phyloP scores from a whole-genome alignment of 2,329 filamentous ascomycete species.

The Calonectria naviculata region DNA sequence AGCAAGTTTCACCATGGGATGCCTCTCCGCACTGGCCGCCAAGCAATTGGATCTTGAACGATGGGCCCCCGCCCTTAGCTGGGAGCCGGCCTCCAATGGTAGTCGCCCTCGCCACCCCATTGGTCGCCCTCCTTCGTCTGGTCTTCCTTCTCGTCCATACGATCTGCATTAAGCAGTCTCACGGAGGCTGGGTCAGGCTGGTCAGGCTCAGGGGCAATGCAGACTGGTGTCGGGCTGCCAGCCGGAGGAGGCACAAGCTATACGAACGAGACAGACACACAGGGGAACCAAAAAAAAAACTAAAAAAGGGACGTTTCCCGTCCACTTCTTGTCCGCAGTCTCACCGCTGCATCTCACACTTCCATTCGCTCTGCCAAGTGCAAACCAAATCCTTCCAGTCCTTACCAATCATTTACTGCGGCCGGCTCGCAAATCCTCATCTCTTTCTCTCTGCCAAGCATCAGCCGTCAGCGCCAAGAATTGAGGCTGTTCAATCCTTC shows the following conservation, averaged over 20 bases:
- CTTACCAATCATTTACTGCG: conserved; percentile 1
- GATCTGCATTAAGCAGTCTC: conserved; percentile 4
- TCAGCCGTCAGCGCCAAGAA: conserved; percentile 7
- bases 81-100: not conserved
- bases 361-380: conserved; percentile 11
- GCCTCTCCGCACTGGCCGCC: not conserved
- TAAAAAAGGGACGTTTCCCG: not conserved
- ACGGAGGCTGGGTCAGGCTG: not conserved
- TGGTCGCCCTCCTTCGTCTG: not conserved
- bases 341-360: not conserved
- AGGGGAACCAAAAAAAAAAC: not conserved
- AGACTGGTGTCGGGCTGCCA: not conserved
- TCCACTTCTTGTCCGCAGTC: not conserved
- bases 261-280: not conserved
- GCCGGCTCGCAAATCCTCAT: conserved; percentile 12
- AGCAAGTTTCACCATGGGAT: conserved; percentile 9
- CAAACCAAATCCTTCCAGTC: not conserved
- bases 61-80: not conserved
- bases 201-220: not conserved
- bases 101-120: not conserved
- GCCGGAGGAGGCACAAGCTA: not conserved
- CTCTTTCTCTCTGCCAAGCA: conserved; percentile 2
- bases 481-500: conserved; percentile 1
- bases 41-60: conserved; percentile 3
- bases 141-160: not conserved